Evolutionary conservation across 2,329 filamentous ascomycete species (phyloP), one percentile per base, ranked within the genome.

Genomic region (Trichoderma sp.): DNA sequence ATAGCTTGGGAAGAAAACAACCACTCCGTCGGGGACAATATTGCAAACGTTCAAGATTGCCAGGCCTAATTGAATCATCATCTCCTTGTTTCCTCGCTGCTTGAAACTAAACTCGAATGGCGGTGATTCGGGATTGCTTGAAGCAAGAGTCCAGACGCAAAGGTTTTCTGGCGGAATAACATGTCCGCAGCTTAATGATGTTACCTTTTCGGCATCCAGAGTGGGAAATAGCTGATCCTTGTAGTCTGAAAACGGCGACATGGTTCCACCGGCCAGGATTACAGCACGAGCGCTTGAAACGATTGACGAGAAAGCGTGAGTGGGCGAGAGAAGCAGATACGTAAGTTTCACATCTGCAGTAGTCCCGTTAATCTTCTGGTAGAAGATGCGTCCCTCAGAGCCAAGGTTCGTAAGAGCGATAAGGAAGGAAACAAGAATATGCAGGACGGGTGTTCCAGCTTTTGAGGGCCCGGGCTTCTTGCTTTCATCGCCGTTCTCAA

Each of bases 171-270:
- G 81, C 0, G 96, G 95, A 68, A 99, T 97, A 59, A 99, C 95
- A 81, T 99, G 96, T 0, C 94, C 95, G 79, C 95, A 99, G 75
- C 94, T 98, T 34, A 98, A 88, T 0, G 93, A 97, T 11, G 87
- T 91, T 58, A 98, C 87, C 71, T 89, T 89, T 0, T 84, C 81
- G 0, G 85, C 75, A 0, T 88, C 79, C 0, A 97, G 80, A 63
- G 93, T 91, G 0, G 95, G 93, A 73, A 99, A 96, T 0, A 99
- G 85, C 76, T 98, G 93, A 4, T 92, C 87, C 43, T 88, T 90
- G 81, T 97, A 99, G 82, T 98, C 96, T 28, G 91, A 88, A 84
- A 98, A 97, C 0, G 96, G 96, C 3, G 96, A 97, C 96, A 99
- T 98, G 30, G 96, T 99, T 26, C 96, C 96, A 71, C 96, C 96